Conservation (phyloP, 768 basidiomycete species). For the Cyathus striatus region DNA sequence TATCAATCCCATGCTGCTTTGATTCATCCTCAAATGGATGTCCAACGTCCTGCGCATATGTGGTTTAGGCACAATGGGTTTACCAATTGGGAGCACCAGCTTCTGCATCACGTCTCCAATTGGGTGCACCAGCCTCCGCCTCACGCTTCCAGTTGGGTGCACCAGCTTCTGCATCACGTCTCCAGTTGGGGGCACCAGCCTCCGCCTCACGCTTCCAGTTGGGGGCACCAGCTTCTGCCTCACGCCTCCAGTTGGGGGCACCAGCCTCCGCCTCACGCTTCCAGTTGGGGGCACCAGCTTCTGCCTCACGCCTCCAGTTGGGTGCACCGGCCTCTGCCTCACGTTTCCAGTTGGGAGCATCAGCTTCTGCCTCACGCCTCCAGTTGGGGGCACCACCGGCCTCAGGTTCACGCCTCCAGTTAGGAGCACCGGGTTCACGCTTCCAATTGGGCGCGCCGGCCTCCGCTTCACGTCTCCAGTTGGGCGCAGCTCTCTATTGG, state of each 20-base stretch:
- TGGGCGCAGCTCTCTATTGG: background rate
- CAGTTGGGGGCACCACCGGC: slow-evolving; percentile 4
- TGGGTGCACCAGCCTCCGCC: background rate
- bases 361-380: slow-evolving; percentile 10
- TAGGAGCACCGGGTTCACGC: slow-evolving; percentile 8
- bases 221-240: background rate
- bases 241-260: slow-evolving; percentile 9
- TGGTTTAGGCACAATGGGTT: no score
- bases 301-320: background rate
- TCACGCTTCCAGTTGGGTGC: background rate
- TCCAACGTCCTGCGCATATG: no score
- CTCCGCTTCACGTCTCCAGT: slow-evolving; percentile 7
- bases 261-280: background rate
- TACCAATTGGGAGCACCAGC: background rate
- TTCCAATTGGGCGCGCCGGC: slow-evolving; percentile 4
- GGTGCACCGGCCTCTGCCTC: slow-evolving; percentile 8
- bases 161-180: background rate
- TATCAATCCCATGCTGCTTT: no score
- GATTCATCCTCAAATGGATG: no score
- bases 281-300: background rate
- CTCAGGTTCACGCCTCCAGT: slow-evolving; percentile 10
- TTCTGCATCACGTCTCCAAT: slow-evolving; percentile 13
- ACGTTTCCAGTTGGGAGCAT: slow-evolving; percentile 11
- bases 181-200: slow-evolving; percentile 5
- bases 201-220: slow-evolving; percentile 1